These are phyloP conservation scores for Russula brevipes DNA, from an alignment of 768 basidiomycete species.

Conservation along the genomic window DNA sequence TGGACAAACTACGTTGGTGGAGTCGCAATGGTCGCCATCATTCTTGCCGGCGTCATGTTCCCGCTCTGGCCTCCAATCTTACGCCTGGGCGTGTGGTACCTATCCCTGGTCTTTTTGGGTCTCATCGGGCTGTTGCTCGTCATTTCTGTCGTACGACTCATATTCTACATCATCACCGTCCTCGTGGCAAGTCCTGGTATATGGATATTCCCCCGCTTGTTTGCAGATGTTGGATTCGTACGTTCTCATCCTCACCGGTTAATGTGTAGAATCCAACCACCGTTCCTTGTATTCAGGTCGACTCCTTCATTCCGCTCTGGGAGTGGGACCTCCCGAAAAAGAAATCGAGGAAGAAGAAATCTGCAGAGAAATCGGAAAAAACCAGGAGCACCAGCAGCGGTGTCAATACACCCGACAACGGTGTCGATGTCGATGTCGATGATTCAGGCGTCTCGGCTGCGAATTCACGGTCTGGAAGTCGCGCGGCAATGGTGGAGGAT, in stretches of 20 bases:
- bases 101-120: conserved; percentile 82
- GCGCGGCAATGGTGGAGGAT: conserved; percentile 33
- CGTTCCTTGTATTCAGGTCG: conserved; percentile 54
- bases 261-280: conserved; percentile 1
- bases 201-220: conserved; percentile 98
- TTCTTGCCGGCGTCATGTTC: conserved; percentile 98
- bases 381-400: conserved; percentile 37
- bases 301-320: conserved; percentile 95
- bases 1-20: conserved; percentile 91
- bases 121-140: conserved; percentile 88
- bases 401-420: conserved; percentile 37
- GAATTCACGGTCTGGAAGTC: conserved; percentile 33
- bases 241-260: conserved; percentile 35
- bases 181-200: conserved; percentile 85
- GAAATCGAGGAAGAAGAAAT: conserved; percentile 56
- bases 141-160: conserved; percentile 82
- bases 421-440: conserved; percentile 35
- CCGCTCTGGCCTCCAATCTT: conserved; percentile 94
- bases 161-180: conserved; percentile 92
- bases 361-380: conserved; percentile 46
- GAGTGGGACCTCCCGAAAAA: conserved; percentile 88
- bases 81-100: conserved; percentile 92
- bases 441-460: conserved; percentile 35
- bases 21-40: conserved; percentile 83
- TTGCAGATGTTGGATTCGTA: conserved; percentile 98